Evolutionary conservation across 768 basidiomycete genomes (phyloP).

Genomic region (Mycena olivaceomarginata): DNA sequence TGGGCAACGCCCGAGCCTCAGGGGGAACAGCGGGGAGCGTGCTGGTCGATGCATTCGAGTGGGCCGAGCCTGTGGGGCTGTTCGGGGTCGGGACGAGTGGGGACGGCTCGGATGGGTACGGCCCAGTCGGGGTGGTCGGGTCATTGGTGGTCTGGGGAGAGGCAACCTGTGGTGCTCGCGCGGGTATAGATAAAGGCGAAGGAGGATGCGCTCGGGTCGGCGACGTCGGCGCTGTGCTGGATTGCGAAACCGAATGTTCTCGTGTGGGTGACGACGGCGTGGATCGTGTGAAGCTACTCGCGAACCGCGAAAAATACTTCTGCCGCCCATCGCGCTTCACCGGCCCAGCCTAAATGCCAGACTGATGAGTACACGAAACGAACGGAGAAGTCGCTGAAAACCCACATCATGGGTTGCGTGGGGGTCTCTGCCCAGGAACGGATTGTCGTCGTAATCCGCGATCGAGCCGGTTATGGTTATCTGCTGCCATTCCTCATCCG

Average conservation of each 20-base stretch:
- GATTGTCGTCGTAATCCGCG: slow-evolving; percentile 40
- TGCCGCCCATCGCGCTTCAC: slow-evolving; percentile 34
- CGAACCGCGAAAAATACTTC: slow-evolving; percentile 39
- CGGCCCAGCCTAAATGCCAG: slow-evolving; percentile 16
- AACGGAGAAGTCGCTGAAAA: slow-evolving; percentile 9
- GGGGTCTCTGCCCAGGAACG: slow-evolving; percentile 36
- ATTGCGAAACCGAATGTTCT: background rate
- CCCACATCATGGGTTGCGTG: slow-evolving; percentile 18
- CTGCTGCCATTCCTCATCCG: slow-evolving; percentile 46
- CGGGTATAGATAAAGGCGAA: background rate
- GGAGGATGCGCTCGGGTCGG: slow-evolving; percentile 19
- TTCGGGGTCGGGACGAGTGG: background rate
- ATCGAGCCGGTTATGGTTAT: slow-evolving; percentile 44
- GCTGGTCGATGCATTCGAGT: slow-evolving; percentile 39
- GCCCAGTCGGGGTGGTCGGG: slow-evolving; percentile 34
- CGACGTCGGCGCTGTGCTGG: slow-evolving; percentile 29
- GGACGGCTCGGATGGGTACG: background rate
- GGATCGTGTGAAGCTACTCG: slow-evolving; percentile 37
- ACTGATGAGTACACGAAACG: slow-evolving; percentile 27
- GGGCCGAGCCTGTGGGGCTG: slow-evolving; percentile 21
- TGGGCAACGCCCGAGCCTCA: slow-evolving; percentile 2
- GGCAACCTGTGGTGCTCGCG: slow-evolving; percentile 32
- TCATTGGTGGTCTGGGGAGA: background rate
- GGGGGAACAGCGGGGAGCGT: slow-evolving; percentile 27
- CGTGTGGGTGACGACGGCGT: slow-evolving; percentile 41